Evolutionary conservation across 176 grass and related monocot genomes (phyloP).

Genomic region (Ensete ventricosum): DNA sequence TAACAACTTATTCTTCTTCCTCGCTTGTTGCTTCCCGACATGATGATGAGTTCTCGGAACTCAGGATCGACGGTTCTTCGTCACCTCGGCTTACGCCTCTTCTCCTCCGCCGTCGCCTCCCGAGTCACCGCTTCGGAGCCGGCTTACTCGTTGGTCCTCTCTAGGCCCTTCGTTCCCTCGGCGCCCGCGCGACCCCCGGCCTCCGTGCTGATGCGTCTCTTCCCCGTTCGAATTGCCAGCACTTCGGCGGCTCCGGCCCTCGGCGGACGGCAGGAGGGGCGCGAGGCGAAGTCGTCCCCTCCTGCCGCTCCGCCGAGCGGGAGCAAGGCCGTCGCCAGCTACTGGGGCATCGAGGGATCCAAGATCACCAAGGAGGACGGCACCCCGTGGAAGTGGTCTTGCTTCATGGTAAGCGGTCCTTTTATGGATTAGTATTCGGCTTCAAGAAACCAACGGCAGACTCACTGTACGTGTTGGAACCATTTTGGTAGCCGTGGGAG

Average conservation of each 20-base stretch:
- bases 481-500: constrained; percentile 49
- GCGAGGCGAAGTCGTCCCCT: background rate
- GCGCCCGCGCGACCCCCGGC: background rate
- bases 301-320: constrained; percentile 24
- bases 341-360: constrained; percentile 53
- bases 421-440: background rate
- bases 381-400: constrained; percentile 73
- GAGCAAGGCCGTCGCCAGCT: constrained; percentile 52
- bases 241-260: background rate
- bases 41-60: constrained; percentile 43
- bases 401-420: constrained; percentile 50
- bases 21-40: background rate
- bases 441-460: background rate
- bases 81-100: constrained; percentile 24
- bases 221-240: constrained; percentile 1
- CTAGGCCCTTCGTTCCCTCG: no score
- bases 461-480: background rate
- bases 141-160: background rate
- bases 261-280: background rate
- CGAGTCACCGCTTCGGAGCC: background rate
- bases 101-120: constrained; percentile 9
- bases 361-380: constrained; percentile 62
- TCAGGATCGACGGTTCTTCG: constrained; percentile 35
- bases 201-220: background rate
- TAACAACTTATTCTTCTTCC: background rate